Evolutionary conservation across 192 early-diverging fungal species (phyloP), one percentile per base, ranked within the genome.

Genomic region (Paraglomus brasilianum): DNA sequence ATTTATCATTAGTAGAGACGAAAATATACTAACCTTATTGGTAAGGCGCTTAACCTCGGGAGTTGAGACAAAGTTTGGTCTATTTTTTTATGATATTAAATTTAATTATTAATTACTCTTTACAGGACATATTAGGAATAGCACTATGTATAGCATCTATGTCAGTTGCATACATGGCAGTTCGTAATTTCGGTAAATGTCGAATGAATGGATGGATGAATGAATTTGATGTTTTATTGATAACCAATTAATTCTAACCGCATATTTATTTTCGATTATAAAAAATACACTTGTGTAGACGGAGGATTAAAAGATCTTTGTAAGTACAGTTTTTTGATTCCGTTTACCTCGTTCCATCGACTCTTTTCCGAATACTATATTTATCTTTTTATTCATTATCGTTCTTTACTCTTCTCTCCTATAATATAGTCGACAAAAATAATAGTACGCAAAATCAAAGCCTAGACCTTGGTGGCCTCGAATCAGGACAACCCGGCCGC

Each of bases 101-200:
- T 24, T 14, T 64, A 22, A 13, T 64, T 5, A 39, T 65, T 30
- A 22, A n/a, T 39, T 4, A 8, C 5, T 30, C 9, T 14, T 8
- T 19, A 9, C n/a, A 66, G 63, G 63, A 66, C 36, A 50, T 66
- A 11, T 41, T 66, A 10, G 63, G 63, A 50, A 66, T 66, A 10
- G 15, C 39, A 48, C 8, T 66, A 19, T 40, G n/a, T 8, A 17
- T 66, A 38, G n/a, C 40, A 17, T 50, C 63, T 39, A 22, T 66
- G 47, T 8, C 50, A n/a, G 19, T 49, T 66, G 46, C 63, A 8
- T 66, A 66, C 50, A 41, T 36, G 13, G 47, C 63, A 41, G 14
- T 5, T 9, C 8, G 24, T 4, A 66, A 66, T 38, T 66, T 66
- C 38, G 63, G 63, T 66, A 66, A 22, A 48, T 6, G 21, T 42